These are phyloP conservation scores for Trichoderma cornu-damae DNA, from an alignment of 2,329 filamentous ascomycete genomes.

Conservation along the genomic window DNA sequence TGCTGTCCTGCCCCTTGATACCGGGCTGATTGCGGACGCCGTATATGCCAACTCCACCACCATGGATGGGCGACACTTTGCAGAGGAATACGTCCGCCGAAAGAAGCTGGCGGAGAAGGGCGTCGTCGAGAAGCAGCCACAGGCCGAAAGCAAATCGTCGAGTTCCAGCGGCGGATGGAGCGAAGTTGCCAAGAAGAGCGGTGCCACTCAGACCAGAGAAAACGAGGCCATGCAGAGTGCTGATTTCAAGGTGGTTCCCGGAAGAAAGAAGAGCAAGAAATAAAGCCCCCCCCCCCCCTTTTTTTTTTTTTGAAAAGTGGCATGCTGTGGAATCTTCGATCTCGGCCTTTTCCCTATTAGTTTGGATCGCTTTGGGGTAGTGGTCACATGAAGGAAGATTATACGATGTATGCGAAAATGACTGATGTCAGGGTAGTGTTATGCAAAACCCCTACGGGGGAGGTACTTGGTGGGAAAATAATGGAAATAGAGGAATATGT, in stretches of 20 bases:
- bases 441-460: background rate
- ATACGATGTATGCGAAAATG: background rate
- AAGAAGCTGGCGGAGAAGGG: slow-evolving; percentile 93
- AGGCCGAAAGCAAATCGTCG: slow-evolving; percentile 47
- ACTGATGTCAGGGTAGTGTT: background rate
- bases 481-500: too few species aligned
- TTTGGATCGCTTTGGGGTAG: background rate
- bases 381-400: background rate
- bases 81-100: slow-evolving; percentile 87
- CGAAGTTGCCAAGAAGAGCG: slow-evolving; percentile 93
- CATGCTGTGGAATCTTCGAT: background rate
- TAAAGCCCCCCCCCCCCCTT: slow-evolving; percentile 36
- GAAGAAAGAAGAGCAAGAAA: slow-evolving; percentile 89
- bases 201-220: slow-evolving; percentile 38
- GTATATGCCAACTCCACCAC: slow-evolving; percentile 83
- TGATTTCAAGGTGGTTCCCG: slow-evolving; percentile 83
- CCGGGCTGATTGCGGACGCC: slow-evolving; percentile 79
- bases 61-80: slow-evolving; percentile 88
- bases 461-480: background rate
- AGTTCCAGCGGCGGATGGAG: slow-evolving; percentile 71
- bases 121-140: slow-evolving; percentile 68
- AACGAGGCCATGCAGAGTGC: slow-evolving; percentile 44
- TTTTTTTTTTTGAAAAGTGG: too few species aligned
- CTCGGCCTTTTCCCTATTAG: background rate
- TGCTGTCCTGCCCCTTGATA: slow-evolving; percentile 68